Evolutionary conservation across 1,284 basidiomycete species (phyloP).

Genomic region (Ustilago trichophora): DNA sequence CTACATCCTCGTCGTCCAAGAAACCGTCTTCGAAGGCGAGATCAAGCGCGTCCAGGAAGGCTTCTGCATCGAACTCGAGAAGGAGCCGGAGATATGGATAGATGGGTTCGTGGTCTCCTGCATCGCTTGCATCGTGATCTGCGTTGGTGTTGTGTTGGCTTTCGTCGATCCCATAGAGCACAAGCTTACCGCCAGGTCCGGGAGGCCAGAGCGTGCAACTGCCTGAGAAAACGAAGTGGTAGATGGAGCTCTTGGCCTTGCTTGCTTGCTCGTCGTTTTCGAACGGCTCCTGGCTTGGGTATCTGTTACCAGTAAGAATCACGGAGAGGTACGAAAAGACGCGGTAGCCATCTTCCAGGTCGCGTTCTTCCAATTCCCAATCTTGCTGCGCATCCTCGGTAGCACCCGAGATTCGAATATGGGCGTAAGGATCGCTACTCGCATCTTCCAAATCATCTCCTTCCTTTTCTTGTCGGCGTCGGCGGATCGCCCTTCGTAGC

Average conservation of each 20-base stretch:
- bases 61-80: slow-evolving; percentile 89
- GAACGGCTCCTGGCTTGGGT: slow-evolving; percentile 82
- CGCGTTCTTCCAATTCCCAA: slow-evolving; percentile 32
- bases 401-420: slow-evolving; percentile 22
- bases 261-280: slow-evolving; percentile 68
- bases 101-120: slow-evolving; percentile 69
- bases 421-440: slow-evolving; percentile 23
- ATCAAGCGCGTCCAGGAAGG: slow-evolving; percentile 91
- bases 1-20: slow-evolving; percentile 76
- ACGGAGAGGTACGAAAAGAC: slow-evolving; percentile 90
- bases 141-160: slow-evolving; percentile 65
- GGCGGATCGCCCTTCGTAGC: slow-evolving; percentile 45
- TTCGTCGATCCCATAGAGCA: slow-evolving; percentile 70
- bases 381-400: slow-evolving; percentile 2
- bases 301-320: slow-evolving; percentile 82
- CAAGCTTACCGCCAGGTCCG: slow-evolving; percentile 75
- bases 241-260: slow-evolving; percentile 71
- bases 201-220: slow-evolving; percentile 81
- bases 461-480: neutral
- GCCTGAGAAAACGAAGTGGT: slow-evolving; percentile 80
- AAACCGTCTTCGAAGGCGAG: slow-evolving; percentile 92
- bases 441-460: neutral
- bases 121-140: slow-evolving; percentile 71
- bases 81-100: slow-evolving; percentile 89
- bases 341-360: slow-evolving; percentile 80